These are phyloP conservation scores for Quercus glauca DNA, from an alignment of 306 rosid genomes.

Conservation along the genomic window DNA sequence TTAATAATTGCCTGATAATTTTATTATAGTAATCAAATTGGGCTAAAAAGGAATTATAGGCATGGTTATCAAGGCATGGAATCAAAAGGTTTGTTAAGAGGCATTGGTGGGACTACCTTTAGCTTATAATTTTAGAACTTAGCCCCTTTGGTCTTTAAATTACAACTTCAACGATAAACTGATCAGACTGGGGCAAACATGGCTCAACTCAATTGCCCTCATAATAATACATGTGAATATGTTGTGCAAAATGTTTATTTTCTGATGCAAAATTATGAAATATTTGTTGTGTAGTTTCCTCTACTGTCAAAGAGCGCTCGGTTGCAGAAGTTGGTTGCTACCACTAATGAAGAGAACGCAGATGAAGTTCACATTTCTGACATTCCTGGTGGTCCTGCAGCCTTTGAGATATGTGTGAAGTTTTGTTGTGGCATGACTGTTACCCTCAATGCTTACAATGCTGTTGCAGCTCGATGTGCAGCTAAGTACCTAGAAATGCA, in stretches of 20 bases:
- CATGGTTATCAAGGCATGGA: background rate
- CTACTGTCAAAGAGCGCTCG: constrained; percentile 85
- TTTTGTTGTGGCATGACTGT: constrained; percentile 96
- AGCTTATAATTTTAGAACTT: background rate
- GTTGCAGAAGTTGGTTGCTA: constrained; percentile 67
- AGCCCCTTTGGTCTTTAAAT: background rate
- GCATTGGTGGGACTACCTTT: background rate
- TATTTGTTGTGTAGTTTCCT: constrained; percentile 67
- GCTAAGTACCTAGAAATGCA: constrained; percentile 92
- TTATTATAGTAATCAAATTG: background rate
- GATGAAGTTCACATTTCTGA: constrained; percentile 72
- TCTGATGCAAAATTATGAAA: constrained; percentile 22
- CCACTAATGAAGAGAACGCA: constrained; percentile 48
- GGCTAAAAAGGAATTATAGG: constrained; percentile 9
- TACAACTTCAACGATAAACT: background rate
- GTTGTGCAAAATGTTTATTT: constrained; percentile 1
- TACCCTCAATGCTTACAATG: constrained; percentile 86
- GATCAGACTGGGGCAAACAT: background rate
- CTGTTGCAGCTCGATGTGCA: constrained; percentile 70
- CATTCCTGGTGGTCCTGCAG: constrained; percentile 79
- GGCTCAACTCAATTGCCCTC: constrained; percentile 16
- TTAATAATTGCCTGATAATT: background rate
- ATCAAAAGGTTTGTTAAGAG: background rate
- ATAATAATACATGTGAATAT: constrained; percentile 4
- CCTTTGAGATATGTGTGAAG: constrained; percentile 36